These are phyloP conservation scores for Cucurbita ficifolia DNA, from an alignment of 306 rosid genomes.

Conservation along the genomic window DNA sequence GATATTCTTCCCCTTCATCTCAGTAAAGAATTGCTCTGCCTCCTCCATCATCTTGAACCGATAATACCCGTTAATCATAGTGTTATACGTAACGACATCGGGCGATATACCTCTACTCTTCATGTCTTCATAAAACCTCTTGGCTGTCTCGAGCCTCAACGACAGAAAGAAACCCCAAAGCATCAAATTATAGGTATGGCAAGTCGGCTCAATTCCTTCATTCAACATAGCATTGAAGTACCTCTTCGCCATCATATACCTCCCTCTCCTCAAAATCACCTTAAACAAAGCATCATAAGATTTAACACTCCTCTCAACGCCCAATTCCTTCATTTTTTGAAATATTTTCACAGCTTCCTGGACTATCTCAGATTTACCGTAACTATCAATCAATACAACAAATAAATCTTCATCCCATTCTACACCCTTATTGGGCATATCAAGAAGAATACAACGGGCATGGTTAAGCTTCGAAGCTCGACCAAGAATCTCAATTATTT, in stretches of 20 bases:
- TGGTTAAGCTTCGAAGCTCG: conserved; percentile 67
- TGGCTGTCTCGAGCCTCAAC: conserved; percentile 62
- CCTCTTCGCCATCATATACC: conserved; percentile 89
- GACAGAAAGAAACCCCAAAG: conserved; percentile 87
- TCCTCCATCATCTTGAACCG: conserved; percentile 70
- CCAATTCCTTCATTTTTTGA: conserved; percentile 57
- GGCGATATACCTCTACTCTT: conserved; percentile 41
- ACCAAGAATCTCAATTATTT: conserved; percentile 63
- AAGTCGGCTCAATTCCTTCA: conserved; percentile 72
- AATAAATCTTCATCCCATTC: conserved; percentile 55
- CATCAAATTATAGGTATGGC: conserved; percentile 59
- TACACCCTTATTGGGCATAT: conserved; percentile 34
- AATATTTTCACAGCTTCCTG: conserved; percentile 79
- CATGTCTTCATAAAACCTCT: conserved; percentile 72
- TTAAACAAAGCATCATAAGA: conserved; percentile 65
- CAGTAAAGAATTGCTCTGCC: conserved; percentile 58
- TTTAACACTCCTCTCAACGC: conserved; percentile 38
- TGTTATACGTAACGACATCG: conserved; percentile 65
- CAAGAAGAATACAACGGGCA: conserved; percentile 65
- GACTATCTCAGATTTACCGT: conserved; percentile 71
- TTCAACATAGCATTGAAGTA: conserved; percentile 63
- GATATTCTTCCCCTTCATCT: conserved; percentile 61
- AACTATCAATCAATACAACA: conserved; percentile 50
- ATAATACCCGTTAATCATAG: conserved; percentile 65
- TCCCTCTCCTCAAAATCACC: conserved; percentile 55